Evolutionary conservation across 352 stramenopile species (phyloP).

Genomic region (Pythium rhizo-oryzae): DNA sequence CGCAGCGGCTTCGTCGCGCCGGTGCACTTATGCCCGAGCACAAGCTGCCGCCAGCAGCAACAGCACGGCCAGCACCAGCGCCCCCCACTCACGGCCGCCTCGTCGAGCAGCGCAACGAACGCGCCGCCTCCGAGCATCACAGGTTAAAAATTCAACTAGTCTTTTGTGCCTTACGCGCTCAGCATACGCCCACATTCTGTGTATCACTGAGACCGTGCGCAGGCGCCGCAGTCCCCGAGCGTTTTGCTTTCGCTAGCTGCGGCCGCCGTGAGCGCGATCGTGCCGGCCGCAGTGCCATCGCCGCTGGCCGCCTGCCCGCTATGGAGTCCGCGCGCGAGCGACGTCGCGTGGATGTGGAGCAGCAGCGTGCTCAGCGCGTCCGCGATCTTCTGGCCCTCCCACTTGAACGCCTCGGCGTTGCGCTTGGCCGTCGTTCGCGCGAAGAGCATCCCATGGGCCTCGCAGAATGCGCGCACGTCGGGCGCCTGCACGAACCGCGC

Average conservation of each 20-base stretch:
- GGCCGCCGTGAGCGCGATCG: slow-evolving; percentile 23
- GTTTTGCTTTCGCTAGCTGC: slow-evolving; percentile 2
- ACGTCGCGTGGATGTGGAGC: slow-evolving; percentile 58
- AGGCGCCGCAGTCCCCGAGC: slow-evolving; percentile 29
- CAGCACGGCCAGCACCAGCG: slow-evolving; percentile 3
- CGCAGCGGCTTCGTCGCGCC: slow-evolving; percentile 42
- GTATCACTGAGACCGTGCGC: slow-evolving; percentile 27
- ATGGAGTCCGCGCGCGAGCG: slow-evolving; percentile 32
- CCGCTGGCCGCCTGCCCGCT: not conserved
- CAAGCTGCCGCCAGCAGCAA: slow-evolving; percentile 34
- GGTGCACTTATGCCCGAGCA: slow-evolving; percentile 43
- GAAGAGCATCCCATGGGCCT: slow-evolving; percentile 63
- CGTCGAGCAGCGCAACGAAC: not conserved
- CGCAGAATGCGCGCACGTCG: slow-evolving; percentile 54
- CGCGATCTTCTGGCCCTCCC: slow-evolving; percentile 50
- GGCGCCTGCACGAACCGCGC: slow-evolving; percentile 48
- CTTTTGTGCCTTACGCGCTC: no score
- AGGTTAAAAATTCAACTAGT: not conserved
- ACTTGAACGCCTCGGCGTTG: slow-evolving; percentile 60
- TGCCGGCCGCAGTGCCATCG: not conserved
- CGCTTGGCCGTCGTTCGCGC: slow-evolving; percentile 62
- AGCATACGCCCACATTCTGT: no score
- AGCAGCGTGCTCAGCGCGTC: slow-evolving; percentile 64
- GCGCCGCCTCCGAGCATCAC: not conserved
- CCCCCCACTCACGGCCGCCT: not conserved